Conservation (phyloP, 805 yeast species). For the Schwanniomyces pseudopolymorphus region DNA sequence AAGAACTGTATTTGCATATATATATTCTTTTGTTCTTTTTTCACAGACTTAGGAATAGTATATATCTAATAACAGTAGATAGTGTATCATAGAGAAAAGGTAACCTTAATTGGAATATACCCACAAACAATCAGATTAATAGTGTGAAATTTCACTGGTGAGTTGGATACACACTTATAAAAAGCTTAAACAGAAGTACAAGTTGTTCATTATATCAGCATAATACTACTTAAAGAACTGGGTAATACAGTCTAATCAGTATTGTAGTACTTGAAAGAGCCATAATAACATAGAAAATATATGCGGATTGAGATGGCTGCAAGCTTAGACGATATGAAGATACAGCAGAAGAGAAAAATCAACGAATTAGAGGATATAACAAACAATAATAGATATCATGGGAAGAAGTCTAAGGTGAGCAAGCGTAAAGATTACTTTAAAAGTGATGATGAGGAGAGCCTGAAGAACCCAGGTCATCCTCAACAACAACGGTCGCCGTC, state of each 20-base stretch:
- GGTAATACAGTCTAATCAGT: not conserved
- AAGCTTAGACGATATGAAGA: constrained; percentile 25
- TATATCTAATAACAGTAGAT: not conserved
- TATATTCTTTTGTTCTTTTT: constrained; percentile 1
- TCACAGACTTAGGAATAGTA: not conserved
- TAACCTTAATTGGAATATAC: constrained; percentile 9
- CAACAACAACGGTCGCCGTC: constrained; percentile 19
- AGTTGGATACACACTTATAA: not conserved
- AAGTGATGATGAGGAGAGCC: constrained; percentile 8
- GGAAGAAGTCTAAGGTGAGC: constrained; percentile 24
- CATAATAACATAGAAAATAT: not conserved
- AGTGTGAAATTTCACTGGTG: constrained; percentile 2
- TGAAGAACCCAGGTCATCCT: constrained; percentile 2
- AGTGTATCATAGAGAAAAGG: constrained; percentile 5
- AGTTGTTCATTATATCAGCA: not conserved
- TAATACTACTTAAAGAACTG: not conserved
- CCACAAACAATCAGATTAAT: not conserved
- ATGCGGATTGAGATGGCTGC: constrained; percentile 28
- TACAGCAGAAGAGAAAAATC: constrained; percentile 27
- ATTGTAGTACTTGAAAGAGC: not conserved
- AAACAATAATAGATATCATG: constrained; percentile 21
- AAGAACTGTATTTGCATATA: not conserved
- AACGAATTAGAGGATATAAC: constrained; percentile 40
- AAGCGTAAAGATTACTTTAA: constrained; percentile 7
- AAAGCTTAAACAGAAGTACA: not conserved